These are phyloP conservation scores for Pseudopyricularia cyperi DNA, from an alignment of 2,329 filamentous ascomycete species.

Conservation along the genomic window DNA sequence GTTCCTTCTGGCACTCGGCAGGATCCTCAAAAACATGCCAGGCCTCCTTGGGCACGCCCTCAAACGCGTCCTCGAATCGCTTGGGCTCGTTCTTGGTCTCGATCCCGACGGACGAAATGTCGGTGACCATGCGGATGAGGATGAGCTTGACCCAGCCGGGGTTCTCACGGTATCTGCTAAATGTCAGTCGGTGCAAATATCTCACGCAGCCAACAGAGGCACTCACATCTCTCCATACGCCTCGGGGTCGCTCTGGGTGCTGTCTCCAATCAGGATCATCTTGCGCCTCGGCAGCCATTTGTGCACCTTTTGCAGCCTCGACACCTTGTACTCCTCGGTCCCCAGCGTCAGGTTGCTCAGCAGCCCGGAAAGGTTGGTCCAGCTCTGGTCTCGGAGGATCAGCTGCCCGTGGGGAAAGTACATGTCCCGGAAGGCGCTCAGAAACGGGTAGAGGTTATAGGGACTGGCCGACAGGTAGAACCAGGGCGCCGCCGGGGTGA, in stretches of 20 bases:
- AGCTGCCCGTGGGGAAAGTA: slow-evolving; percentile 69
- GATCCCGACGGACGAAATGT: slow-evolving; percentile 57
- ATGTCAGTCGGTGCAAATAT: slow-evolving; percentile 3
- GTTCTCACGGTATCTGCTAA: slow-evolving; percentile 41
- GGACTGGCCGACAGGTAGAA: slow-evolving; percentile 92
- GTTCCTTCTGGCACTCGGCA: slow-evolving; percentile 40
- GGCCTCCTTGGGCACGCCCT: slow-evolving; percentile 50
- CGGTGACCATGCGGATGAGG: slow-evolving; percentile 71
- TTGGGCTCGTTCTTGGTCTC: slow-evolving; percentile 59
- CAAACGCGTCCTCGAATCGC: slow-evolving; percentile 75
- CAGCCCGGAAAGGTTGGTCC: slow-evolving; percentile 72
- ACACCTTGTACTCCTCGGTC: slow-evolving; percentile 76
- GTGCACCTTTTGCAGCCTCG: slow-evolving; percentile 66
- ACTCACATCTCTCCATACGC: slow-evolving; percentile 69
- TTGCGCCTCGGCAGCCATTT: slow-evolving; percentile 65
- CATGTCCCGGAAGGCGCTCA: slow-evolving; percentile 57
- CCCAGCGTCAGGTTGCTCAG: slow-evolving; percentile 67
- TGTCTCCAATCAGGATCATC: slow-evolving; percentile 80
- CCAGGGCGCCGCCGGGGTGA: slow-evolving; percentile 54
- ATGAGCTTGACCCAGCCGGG: slow-evolving; percentile 73
- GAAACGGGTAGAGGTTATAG: slow-evolving; percentile 86
- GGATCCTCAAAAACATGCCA: slow-evolving; percentile 82
- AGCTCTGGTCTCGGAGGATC: slow-evolving; percentile 72
- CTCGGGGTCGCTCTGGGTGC: slow-evolving; percentile 83
- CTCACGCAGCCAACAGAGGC: background rate